These are phyloP conservation scores for Mycena floridula DNA, from an alignment of 768 basidiomycete genomes.

Conservation along the genomic window DNA sequence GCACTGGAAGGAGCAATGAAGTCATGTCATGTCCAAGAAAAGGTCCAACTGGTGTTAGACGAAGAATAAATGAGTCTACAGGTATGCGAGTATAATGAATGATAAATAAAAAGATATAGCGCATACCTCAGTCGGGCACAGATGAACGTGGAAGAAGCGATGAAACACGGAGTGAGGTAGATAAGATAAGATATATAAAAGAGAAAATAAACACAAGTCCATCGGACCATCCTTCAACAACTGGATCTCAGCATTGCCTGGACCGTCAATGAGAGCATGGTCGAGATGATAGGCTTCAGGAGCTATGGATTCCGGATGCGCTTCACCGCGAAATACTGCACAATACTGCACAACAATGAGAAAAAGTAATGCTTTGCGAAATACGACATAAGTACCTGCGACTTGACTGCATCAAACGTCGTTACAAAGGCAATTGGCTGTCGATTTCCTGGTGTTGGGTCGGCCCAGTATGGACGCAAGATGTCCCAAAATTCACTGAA, in stretches of 20 bases:
- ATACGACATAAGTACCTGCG: conserved; percentile 14
- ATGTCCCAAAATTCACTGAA: conserved; percentile 34
- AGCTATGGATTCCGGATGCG: conserved; percentile 25
- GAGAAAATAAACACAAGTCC: no score
- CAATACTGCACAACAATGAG: no score
- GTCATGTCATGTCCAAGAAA: conserved; percentile 36
- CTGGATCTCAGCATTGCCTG: conserved; percentile 35
- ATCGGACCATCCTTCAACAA: no score
- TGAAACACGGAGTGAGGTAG: conserved; percentile 16
- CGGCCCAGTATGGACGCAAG: conserved; percentile 25
- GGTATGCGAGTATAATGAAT: no score
- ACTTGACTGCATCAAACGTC: conserved; percentile 27
- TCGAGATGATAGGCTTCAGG: conserved; percentile 39
- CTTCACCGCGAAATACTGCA: conserved; percentile 33
- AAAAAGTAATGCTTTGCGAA: background rate
- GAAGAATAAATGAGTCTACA: no score
- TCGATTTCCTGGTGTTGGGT: conserved; percentile 19
- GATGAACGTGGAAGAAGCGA: background rate
- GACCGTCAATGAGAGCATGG: conserved; percentile 30
- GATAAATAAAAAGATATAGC: no score
- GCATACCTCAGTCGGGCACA: no score
- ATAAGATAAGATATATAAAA: no score
- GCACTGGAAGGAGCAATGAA: conserved; percentile 35
- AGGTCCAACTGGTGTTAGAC: conserved; percentile 38
- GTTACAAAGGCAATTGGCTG: conserved; percentile 17